Conservation (phyloP, 768 basidiomycete species). For the Grammothele lineata region DNA sequence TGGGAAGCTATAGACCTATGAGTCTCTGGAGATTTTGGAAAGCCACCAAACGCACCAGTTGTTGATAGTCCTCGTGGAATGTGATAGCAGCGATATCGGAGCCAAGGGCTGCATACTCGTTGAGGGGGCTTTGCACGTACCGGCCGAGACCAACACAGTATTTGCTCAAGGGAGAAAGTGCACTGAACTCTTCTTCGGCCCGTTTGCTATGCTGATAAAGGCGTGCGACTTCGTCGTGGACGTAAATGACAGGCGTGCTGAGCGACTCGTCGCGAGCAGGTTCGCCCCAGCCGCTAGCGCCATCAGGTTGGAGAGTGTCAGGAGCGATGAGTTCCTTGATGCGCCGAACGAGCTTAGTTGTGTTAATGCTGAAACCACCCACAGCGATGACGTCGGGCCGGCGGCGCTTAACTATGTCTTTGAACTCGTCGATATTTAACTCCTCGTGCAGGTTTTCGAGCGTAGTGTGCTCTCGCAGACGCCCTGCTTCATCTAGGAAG, state of each 20-base stretch:
- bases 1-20: conserved; percentile 57
- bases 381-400: conserved; percentile 86
- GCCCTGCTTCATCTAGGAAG: conserved; percentile 83
- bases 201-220: conserved; percentile 91
- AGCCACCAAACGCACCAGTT: conserved; percentile 42
- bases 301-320: neutral
- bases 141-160: conserved; percentile 94
- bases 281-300: conserved; percentile 18
- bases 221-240: conserved; percentile 87
- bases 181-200: conserved; percentile 77
- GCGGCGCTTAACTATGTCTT: conserved; percentile 75
- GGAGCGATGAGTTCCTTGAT: conserved; percentile 53
- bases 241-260: conserved; percentile 74
- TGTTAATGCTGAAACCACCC: conserved; percentile 84
- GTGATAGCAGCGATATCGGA: conserved; percentile 77
- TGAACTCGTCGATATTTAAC: conserved; percentile 68
- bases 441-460: conserved; percentile 81
- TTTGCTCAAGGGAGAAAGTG: conserved; percentile 71
- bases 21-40: neutral
- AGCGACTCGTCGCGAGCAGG: conserved; percentile 20
- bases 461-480: conserved; percentile 84
- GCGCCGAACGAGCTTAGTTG: conserved; percentile 60
- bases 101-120: conserved; percentile 90
- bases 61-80: conserved; percentile 83
- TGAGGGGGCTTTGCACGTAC: conserved; percentile 89